Percentiles rank a stretch among this genome's conserved stretches.
Evolutionary conservation across 1,139 yeast species (phyloP).

Genomic region (Arxiozyma bovina): DNA sequence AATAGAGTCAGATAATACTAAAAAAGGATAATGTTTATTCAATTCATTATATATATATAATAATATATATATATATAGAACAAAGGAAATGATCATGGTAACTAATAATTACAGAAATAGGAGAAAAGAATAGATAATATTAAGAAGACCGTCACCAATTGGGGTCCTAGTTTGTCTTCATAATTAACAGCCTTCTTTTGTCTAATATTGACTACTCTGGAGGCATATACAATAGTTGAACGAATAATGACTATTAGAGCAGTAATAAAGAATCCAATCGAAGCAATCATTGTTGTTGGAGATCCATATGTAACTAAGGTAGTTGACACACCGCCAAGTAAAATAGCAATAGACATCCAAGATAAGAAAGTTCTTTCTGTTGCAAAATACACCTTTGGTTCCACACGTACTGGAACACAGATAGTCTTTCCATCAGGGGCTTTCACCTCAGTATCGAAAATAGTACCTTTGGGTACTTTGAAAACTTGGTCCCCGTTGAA

Average conservation of each 20-base stretch:
- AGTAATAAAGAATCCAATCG: constrained; percentile 80
- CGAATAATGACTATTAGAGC: constrained; percentile 67
- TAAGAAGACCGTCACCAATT: constrained; percentile 65
- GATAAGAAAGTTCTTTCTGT: constrained; percentile 73
- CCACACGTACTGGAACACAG: constrained; percentile 71
- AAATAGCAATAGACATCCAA: constrained; percentile 68
- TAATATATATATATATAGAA: not conserved
- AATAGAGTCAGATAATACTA: not conserved
- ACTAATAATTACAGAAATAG: constrained; percentile 37
- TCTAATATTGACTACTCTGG: constrained; percentile 79
- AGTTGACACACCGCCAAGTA: constrained; percentile 65
- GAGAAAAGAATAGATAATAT: constrained; percentile 66
- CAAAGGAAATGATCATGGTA: not conserved
- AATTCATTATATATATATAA: not conserved
- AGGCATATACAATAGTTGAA: constrained; percentile 65
- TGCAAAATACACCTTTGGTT: constrained; percentile 79
- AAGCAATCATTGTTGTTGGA: constrained; percentile 61
- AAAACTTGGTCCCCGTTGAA: constrained; percentile 62
- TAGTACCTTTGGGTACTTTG: constrained; percentile 75
- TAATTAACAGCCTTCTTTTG: constrained; percentile 73
- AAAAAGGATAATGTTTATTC: not conserved
- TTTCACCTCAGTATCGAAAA: constrained; percentile 51
- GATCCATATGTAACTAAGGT: constrained; percentile 64
- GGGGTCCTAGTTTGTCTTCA: constrained; percentile 85
- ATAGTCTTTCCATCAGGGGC: constrained; percentile 76